Evolutionary conservation across 73 alveolate species (phyloP).

Genomic region (Breviolum minutum): DNA sequence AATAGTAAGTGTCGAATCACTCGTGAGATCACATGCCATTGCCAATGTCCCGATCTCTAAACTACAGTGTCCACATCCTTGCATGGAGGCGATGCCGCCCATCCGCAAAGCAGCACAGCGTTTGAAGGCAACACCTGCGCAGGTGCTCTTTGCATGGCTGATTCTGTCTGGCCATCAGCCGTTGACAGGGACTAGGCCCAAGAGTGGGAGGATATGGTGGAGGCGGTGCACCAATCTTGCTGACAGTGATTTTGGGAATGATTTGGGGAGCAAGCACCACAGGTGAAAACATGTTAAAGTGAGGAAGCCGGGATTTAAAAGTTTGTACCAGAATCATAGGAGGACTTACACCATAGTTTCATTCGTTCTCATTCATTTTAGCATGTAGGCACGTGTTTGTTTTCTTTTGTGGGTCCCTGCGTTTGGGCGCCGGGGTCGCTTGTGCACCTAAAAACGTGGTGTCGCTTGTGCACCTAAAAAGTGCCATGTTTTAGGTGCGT

Average conservation of each 20-base stretch:
- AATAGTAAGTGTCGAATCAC: background rate
- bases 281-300: background rate
- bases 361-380: no score
- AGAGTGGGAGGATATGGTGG: background rate
- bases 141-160: constrained; percentile 70
- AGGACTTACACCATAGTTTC: no score
- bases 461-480: no score
- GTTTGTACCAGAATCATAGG: no score
- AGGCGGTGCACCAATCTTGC: background rate
- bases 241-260: no score
- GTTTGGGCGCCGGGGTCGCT: no score
- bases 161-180: constrained; percentile 80
- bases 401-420: no score
- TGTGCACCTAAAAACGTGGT: no score
- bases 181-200: constrained; percentile 68
- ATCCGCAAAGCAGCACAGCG: constrained; percentile 64
- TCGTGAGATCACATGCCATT: background rate
- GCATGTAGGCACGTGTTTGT: no score
- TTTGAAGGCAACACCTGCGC: constrained; percentile 73
- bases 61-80: background rate
- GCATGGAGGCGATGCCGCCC: constrained; percentile 49
- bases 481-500: no score
- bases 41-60: background rate
- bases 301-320: background rate
- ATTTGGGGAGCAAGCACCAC: background rate